Evolutionary conservation across 1,139 yeast genomes (phyloP), one percentile per base, ranked within the genome.

Genomic region (Zygotorulaspora mrakii): DNA sequence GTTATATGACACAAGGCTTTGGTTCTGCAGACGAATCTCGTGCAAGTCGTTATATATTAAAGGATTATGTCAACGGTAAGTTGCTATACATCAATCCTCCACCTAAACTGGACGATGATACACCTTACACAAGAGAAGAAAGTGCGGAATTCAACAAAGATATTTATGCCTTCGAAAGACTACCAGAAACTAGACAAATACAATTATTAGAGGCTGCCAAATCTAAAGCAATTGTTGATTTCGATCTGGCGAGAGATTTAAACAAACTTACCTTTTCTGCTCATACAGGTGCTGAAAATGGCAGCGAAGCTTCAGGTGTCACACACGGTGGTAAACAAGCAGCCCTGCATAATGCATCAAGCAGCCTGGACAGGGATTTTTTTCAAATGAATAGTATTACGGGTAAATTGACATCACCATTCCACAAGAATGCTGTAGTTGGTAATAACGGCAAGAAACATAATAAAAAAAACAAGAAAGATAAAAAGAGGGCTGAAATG

Each of bases 21-120:
- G 97, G 97, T 57, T 79, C 89, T 51, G 97, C 98, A 4, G 99
- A 94, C 70, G 95, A 89, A 64, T 81, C 95, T 33, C 76, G 98
- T 64, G 96, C 98, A 12, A 82, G 96, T 21, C 76, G 99, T 62
- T 85, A 86, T 52, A 78, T 94, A 43, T 72, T 94, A 57, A 94
- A 94, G 67, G 99, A 94, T 65, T 91, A 88, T 55, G 96, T 94
- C 29, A 86, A 77, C 60, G 98, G 97, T 50, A 89, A 87, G 62
- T 70, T 94, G 43, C 70, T 87, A 37, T 89, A 76, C 57, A 82
- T 87, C 29, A 82, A 80, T 48, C 96, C 97, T 8, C 98, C 98
- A 30, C 96, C 96, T 38, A 71, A 69, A 33, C 40, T 65, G 13
- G 71, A 65, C 18, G 74, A 73, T 42, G 74, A 71, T 5, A 61